Percentiles rank a stretch among this genome's conserved stretches.
Conservation (phyloP, 257 asterid genomes). For the Catharanthus roseus region DNA sequence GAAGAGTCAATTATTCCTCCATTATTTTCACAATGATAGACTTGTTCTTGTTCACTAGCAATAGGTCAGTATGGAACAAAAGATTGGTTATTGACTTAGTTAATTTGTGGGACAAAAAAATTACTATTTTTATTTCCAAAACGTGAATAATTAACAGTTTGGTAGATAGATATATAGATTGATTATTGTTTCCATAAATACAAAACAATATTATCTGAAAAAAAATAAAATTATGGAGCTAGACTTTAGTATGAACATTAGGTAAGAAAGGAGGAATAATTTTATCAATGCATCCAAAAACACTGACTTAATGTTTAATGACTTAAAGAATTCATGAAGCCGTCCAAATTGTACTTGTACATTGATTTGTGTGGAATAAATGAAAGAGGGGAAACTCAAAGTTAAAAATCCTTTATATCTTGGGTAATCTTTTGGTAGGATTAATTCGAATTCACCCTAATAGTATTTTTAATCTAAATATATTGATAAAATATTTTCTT, state of each 20-base stretch:
- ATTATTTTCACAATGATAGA: not conserved
- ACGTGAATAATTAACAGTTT: not conserved
- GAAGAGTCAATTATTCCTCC: too few relatives aligned
- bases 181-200: not conserved
- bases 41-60: too few relatives aligned
- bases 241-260: slow-evolving; percentile 7
- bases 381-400: slow-evolving; percentile 1
- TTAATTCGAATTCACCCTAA: too few relatives aligned
- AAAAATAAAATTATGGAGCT: not conserved
- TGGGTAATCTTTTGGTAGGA: too few relatives aligned
- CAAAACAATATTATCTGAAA: not conserved
- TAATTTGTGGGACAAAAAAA: not conserved
- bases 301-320: not conserved
- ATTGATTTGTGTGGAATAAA: not conserved
- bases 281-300: not conserved
- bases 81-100: too few relatives aligned
- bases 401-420: too few relatives aligned
- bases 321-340: not conserved
- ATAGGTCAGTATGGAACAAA: not conserved
- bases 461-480: too few relatives aligned
- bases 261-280: slow-evolving; percentile 11
- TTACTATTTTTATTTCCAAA: not conserved
- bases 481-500: too few relatives aligned
- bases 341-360: slow-evolving; percentile 1
- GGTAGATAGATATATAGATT: not conserved